Percentiles rank a stretch among this genome's conserved stretches.
phyloP scores from a whole-genome alignment of 2,329 filamentous ascomycete species.

The Beauveria australis region DNA sequence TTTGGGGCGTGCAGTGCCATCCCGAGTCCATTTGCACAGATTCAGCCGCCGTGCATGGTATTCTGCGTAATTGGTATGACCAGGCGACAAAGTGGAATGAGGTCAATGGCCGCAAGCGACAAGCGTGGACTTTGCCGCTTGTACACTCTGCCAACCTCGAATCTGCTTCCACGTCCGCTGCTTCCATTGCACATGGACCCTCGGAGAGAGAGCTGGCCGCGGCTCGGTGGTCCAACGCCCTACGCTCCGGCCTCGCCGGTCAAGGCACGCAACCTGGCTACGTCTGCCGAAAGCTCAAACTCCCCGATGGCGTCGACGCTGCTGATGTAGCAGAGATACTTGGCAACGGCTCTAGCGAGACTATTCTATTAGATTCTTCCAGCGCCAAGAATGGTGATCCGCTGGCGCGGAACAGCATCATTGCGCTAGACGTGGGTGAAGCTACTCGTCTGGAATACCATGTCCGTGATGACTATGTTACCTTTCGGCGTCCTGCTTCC shows the following conservation, averaged over 20 bases:
- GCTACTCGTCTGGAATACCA: constrained; percentile 51
- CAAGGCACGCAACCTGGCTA: constrained; percentile 26
- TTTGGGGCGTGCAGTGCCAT: constrained; percentile 86
- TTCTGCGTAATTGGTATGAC: constrained; percentile 70
- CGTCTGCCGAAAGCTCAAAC: constrained; percentile 31
- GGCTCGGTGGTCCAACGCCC: constrained; percentile 16
- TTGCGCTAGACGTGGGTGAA: constrained; percentile 55
- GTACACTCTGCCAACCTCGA: constrained; percentile 17
- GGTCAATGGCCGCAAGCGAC: constrained; percentile 13
- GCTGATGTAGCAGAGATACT: constrained; percentile 48
- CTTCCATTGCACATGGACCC: constrained; percentile 2
- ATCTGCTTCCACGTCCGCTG: constrained; percentile 8
- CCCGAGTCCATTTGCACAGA: constrained; percentile 85
- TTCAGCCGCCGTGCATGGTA: constrained; percentile 43
- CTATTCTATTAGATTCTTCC: constrained; percentile 52
- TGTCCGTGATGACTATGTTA: constrained; percentile 35
- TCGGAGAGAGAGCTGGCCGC: constrained; percentile 17
- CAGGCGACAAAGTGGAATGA: constrained; percentile 55
- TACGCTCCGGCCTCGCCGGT: constrained; percentile 21
- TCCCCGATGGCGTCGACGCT: constrained; percentile 39
- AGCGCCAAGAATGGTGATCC: constrained; percentile 39
- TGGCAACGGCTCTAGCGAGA: constrained; percentile 31
- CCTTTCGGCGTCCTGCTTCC: constrained; percentile 19
- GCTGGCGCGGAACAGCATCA: constrained; percentile 57
- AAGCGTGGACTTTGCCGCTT: constrained; percentile 8